Conservation (phyloP, 2,329 filamentous ascomycete species). For the Sporothrix luriei region DNA sequence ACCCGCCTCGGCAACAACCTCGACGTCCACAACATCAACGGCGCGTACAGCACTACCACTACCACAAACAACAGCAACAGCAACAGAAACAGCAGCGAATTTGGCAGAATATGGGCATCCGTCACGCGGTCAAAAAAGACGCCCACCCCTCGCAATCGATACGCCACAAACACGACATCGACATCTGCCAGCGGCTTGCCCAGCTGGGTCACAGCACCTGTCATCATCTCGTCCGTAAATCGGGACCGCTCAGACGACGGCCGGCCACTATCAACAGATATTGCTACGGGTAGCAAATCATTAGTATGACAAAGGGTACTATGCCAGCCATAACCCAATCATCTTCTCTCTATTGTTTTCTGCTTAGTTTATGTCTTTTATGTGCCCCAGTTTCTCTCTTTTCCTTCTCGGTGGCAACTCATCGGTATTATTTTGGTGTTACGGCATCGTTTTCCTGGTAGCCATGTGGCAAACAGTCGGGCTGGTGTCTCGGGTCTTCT, state of each 20-base stretch:
- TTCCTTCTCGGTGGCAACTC: not conserved
- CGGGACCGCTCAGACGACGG: slow-evolving; percentile 14
- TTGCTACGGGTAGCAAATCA: slow-evolving; percentile 9
- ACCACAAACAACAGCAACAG: not conserved
- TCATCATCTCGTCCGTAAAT: slow-evolving; percentile 9
- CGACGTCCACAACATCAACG: not conserved
- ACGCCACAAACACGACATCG: not conserved
- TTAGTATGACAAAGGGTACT: not conserved
- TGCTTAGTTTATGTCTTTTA: not conserved
- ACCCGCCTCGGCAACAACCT: not conserved
- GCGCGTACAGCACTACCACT: not conserved
- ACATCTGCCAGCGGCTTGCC: not conserved
- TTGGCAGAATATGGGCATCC: not conserved
- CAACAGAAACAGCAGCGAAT: not conserved
- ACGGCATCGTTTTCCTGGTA: not conserved
- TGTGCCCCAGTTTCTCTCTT: not conserved
- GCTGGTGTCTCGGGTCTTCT: not conserved
- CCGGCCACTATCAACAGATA: slow-evolving; percentile 3
- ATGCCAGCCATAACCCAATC: not conserved
- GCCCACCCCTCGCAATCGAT: too few species aligned
- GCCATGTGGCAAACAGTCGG: not conserved
- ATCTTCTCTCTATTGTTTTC: not conserved
- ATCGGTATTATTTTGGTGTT: not conserved
- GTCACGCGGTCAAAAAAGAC: not conserved
- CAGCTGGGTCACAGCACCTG: slow-evolving; percentile 3